Evolutionary conservation across 345 rosid genomes (phyloP).

Genomic region (Angophora floribunda): DNA sequence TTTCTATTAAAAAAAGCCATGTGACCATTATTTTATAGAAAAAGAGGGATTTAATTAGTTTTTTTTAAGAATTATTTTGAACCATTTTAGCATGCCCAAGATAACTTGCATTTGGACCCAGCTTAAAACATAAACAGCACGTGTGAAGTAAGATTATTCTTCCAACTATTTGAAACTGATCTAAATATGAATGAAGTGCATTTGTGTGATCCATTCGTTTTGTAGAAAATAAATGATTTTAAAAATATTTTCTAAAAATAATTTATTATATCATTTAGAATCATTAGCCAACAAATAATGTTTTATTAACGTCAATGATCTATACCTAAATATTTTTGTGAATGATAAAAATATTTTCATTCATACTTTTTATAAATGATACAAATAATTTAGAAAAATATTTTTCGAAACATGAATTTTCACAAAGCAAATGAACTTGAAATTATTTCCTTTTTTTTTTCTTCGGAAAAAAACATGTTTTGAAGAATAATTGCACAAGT

Average conservation of each 20-base stretch:
- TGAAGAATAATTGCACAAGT: neutral
- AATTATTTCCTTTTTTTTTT: neutral
- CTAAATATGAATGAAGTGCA: neutral
- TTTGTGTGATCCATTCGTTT: neutral
- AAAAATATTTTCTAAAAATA: too few relatives aligned
- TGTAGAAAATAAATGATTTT: too few relatives aligned
- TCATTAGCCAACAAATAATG: too few relatives aligned
- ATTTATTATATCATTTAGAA: too few relatives aligned
- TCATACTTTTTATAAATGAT: too few relatives aligned
- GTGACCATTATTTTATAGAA: neutral
- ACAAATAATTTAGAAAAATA: too few relatives aligned
- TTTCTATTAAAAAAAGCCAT: neutral
- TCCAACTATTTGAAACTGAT: neutral
- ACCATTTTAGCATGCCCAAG: neutral
- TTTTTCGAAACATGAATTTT: too few relatives aligned
- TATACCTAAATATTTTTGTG: too few relatives aligned
- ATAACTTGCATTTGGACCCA: neutral
- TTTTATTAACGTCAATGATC: too few relatives aligned
- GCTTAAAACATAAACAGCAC: neutral
- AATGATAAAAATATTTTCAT: too few relatives aligned
- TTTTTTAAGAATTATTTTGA: neutral
- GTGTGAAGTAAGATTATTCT: neutral
- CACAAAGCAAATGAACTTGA: too few relatives aligned
- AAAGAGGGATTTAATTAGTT: neutral
- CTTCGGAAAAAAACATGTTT: neutral